These are phyloP conservation scores for Wickerhamiella nectarea DNA, from an alignment of 805 yeast species.

Conservation along the genomic window DNA sequence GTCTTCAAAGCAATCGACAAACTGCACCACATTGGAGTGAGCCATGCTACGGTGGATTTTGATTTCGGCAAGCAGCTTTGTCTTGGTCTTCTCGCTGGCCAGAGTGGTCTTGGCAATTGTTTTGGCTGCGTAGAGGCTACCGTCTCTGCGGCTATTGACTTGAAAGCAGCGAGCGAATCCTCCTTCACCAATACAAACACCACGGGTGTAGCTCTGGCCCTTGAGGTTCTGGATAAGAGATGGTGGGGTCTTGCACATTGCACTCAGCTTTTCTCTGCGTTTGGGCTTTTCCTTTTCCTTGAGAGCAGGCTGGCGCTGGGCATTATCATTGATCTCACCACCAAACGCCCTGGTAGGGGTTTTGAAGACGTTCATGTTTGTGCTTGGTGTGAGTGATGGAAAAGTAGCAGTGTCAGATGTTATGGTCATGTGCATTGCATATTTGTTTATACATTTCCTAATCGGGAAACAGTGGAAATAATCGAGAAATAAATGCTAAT, in stretches of 20 bases:
- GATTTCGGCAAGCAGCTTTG: conserved; percentile 70
- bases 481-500: not conserved
- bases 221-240: conserved; percentile 74
- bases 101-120: conserved; percentile 95
- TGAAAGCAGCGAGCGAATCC: conserved; percentile 98
- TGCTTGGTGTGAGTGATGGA: not conserved
- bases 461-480: conserved; percentile 3
- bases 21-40: conserved; percentile 83
- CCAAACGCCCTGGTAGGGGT: conserved; percentile 10
- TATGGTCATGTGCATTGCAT: conserved; percentile 5
- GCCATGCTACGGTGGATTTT: conserved; percentile 83
- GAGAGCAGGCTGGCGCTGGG: not conserved
- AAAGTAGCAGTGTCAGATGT: not conserved
- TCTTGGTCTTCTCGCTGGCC: conserved; percentile 76
- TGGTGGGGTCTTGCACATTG: conserved; percentile 94
- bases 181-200: conserved; percentile 88
- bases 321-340: conserved; percentile 9
- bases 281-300: conserved; percentile 27
- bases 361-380: conserved; percentile 5
- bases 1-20: conserved; percentile 94
- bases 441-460: conserved; percentile 8
- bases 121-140: conserved; percentile 85
- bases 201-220: conserved; percentile 84
- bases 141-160: conserved; percentile 65
- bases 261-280: conserved; percentile 75